Evolutionary conservation across 306 rosid species (phyloP).

Genomic region (apple (Malus domestica)): ASM211411v1 NC_041797.1:9341001-9341500

Average conservation of each 20-base stretch:
- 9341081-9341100: constrained; percentile 6
- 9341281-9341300: constrained; percentile 15
- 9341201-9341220: constrained; percentile 2
- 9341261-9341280: background rate
- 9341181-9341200: background rate
- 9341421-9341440: constrained; percentile 34
- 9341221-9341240: constrained; percentile 24
- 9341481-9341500: constrained; percentile 14
- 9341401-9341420: constrained; percentile 47
- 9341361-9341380: constrained; percentile 52
- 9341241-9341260: constrained; percentile 14
- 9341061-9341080: constrained; percentile 16
- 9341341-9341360: constrained; percentile 83
- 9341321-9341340: constrained; percentile 52
- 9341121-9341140: constrained; percentile 23
- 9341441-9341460: constrained; percentile 57
- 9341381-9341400: constrained; percentile 88
- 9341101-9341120: constrained; percentile 27
- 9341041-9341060: constrained; percentile 30
- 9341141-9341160: constrained; percentile 22
- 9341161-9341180: constrained; percentile 26
- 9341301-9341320: constrained; percentile 59
- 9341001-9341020: constrained; percentile 35
- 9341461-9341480: constrained; percentile 62
- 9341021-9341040: constrained; percentile 13